Evolutionary conservation across 148 eudicot species (phyloP), one percentile per base, ranked within the genome.

Genomic region (Rhododendron ferrugineum): DNA sequence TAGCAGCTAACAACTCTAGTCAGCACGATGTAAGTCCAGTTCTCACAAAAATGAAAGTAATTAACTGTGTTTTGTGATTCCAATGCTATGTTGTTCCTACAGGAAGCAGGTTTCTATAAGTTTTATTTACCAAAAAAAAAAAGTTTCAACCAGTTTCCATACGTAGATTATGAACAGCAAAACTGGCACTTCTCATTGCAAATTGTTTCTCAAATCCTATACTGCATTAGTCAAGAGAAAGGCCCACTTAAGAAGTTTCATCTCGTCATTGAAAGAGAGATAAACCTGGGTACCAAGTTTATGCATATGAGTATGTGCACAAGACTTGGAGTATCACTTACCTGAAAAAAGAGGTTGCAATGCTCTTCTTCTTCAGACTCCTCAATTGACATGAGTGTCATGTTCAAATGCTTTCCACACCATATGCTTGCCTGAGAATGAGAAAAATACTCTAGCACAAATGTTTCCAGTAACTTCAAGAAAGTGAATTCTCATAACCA

Each of bases 281-380:
- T 15, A 46, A 78, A 47, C 13, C 81, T 11, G 50, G 28, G 15
- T 8, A 75, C 13, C 42, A 75, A 40, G 47, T 18, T 75, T 75
- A 40, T 76, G 50, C 44, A 23, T 5, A 54, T 10, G 50, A 3
- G 49, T 40, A 47, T 46, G 58, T 78, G 58, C 58, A 44, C 3
- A n/a, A 78, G 75, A 28, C 34, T 30, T 46, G 40, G 77, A 6
- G 8, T 14, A 77, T 14, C 32, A 50, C 42, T 81, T 88, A 94
- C 99, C 98, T 95, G 92, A 82, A 91, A 92, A 87, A 93, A 94
- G 80, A 91, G 85, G 82, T 85, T 87, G 79, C 47, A 88, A 85
- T 97, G 98, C 85, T 97, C 98, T 82, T 94, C 99, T 64, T 95
- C 98, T 86, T 93, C 94, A 73, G 98, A 94, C 50, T 94, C 98